A percentile compares a stretch with the other conserved stretches of the same genome.
Evolutionary conservation across 148 eudicot species (phyloP).

Genomic region (Persicaria maculosa): DNA sequence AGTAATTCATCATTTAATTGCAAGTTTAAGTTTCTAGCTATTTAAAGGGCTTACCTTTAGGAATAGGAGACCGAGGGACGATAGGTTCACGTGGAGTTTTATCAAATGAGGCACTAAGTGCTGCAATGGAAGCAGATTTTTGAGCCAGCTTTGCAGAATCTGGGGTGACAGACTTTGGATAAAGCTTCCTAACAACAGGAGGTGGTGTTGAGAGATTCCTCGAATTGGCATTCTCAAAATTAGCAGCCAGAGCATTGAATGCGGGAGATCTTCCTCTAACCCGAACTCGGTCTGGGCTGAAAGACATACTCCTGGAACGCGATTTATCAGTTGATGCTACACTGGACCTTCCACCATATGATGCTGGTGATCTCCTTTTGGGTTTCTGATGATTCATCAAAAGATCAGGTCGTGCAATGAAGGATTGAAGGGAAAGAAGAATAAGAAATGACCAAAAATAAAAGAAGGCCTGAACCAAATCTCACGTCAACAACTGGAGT

Average conservation of each 20-base stretch:
- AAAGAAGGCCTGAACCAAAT: slow-evolving; percentile 7
- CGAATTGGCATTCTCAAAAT: slow-evolving; percentile 70
- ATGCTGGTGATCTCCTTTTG: slow-evolving; percentile 72
- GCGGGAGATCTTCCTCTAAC: slow-evolving; percentile 98
- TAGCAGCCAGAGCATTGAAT: slow-evolving; percentile 89
- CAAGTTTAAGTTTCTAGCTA: background rate
- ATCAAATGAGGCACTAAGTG: slow-evolving; percentile 61
- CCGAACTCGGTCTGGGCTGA: slow-evolving; percentile 85
- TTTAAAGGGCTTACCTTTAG: slow-evolving; percentile 44
- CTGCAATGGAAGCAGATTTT: slow-evolving; percentile 75
- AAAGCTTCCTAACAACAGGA: slow-evolving; percentile 67
- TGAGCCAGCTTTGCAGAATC: slow-evolving; percentile 53
- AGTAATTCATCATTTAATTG: background rate
- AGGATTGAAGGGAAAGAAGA: background rate
- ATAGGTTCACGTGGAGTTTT: slow-evolving; percentile 47
- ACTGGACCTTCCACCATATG: slow-evolving; percentile 77
- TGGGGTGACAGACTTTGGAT: slow-evolving; percentile 67
- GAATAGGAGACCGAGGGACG: slow-evolving; percentile 62
- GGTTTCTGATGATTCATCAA: slow-evolving; percentile 52
- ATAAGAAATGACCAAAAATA: background rate
- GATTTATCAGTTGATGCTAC: slow-evolving; percentile 74
- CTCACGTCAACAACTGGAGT: slow-evolving; percentile 54
- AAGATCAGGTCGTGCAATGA: background rate
- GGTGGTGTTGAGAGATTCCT: slow-evolving; percentile 98
- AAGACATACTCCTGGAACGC: slow-evolving; percentile 91